Base-by-base conservation (phyloP, 202 grass and related monocot species). In the Miscanthus sacchariflorus region DNA sequence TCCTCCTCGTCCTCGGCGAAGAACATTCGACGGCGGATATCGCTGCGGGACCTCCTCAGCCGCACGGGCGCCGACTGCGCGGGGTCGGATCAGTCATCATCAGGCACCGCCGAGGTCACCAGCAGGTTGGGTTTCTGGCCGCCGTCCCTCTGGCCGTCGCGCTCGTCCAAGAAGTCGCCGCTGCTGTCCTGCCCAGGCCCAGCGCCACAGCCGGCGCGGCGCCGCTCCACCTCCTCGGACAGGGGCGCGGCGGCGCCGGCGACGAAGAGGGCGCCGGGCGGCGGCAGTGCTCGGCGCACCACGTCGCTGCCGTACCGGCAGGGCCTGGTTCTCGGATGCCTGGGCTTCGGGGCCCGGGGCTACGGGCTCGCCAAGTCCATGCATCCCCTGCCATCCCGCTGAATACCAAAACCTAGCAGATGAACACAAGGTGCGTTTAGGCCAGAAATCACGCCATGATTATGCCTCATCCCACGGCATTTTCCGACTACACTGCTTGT, bases 281-380 rank as follows among this genome's bases (percentile, higher is more conserved):
- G n/a, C 12, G 27, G n/a, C 12, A 35, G 49, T 13, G 12, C 69
- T 14, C 90, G 83, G 78, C 86, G 83, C 78, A 86, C 83, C 25
- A 91, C 86, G 78, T 86, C 82, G 58, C 83, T 91, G 79, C 87
- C 87, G 36, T 92, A 86, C 68, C 86, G 87, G 7, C 90, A 92
- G 39, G 44, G 83, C 0, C 38, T 92, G 14, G 67, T 89, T 36
- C 87, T 92, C 12, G 90, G 87, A 11, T 92, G 90, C 74, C 79
- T 89, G 19, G 90, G 90, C 7, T 59, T 91, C 74, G 83, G 90
- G 46, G 78, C 78, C 35, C 86, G 82, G 54, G 59, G 87, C 73
- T 92, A 92, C 79, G 90, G 90, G 38, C 87, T 92, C 11, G 86
- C 90, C 39, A 86, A 89, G 21, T 86, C 87, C 68, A 86, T 83